phyloP scores from a whole-genome alignment of 2,329 filamentous ascomycete species.

The Diaporthe capsici region DNA sequence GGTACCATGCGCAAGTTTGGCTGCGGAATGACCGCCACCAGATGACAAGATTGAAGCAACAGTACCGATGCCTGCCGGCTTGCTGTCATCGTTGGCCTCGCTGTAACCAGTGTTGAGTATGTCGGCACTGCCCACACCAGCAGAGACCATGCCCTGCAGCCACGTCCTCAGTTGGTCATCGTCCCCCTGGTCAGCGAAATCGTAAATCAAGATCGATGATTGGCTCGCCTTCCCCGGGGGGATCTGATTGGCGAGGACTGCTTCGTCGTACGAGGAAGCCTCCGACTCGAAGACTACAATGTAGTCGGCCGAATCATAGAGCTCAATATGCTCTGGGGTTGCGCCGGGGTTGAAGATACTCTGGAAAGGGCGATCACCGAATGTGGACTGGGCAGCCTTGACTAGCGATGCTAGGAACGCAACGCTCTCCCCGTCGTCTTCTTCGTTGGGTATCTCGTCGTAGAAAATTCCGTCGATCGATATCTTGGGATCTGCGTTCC shows the following conservation, averaged over 20 bases:
- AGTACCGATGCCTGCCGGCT: constrained; percentile 13
- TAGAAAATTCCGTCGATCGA: constrained; percentile 41
- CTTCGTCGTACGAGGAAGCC: constrained; percentile 16
- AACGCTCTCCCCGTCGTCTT: constrained; percentile 24
- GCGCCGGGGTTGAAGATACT: constrained; percentile 38
- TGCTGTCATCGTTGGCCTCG: constrained; percentile 15
- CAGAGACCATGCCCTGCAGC: constrained; percentile 22
- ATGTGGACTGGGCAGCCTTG: constrained; percentile 5
- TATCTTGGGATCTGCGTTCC: constrained; percentile 20
- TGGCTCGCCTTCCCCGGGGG: constrained; percentile 28
- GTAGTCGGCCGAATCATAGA: constrained; percentile 26
- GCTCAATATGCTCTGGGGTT: constrained; percentile 16
- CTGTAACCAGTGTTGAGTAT: constrained; percentile 31
- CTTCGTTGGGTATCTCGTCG: constrained; percentile 42
- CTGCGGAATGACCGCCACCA: background rate
- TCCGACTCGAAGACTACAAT: constrained; percentile 34
- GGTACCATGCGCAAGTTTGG: background rate
- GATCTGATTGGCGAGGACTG: constrained; percentile 22
- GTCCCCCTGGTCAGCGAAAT: background rate
- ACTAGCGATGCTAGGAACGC: constrained; percentile 33
- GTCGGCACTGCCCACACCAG: constrained; percentile 24
- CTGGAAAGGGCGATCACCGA: constrained; percentile 23
- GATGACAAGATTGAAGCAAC: background rate
- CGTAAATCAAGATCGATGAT: constrained; percentile 26
- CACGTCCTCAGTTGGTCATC: background rate